Percentiles rank a stretch among this genome's conserved stretches.
phyloP scores from a whole-genome alignment of 2,329 filamentous ascomycete species.

The Aspergillus pseudotamarii region DNA sequence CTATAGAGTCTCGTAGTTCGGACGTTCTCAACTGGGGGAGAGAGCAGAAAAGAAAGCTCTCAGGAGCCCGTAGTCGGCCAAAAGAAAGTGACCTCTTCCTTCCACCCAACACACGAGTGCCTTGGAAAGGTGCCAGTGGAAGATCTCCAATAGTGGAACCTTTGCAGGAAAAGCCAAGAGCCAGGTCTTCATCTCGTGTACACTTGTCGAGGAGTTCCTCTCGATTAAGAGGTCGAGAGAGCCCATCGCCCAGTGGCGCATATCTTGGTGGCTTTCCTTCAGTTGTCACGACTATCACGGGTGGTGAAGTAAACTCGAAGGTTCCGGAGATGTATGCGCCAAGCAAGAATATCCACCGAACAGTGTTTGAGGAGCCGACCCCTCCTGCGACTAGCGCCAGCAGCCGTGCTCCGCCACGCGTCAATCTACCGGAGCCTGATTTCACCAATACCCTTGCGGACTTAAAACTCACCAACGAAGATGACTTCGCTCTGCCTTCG shows the following conservation, averaged over 20 bases:
- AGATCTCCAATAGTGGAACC: conserved; percentile 66
- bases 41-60: conserved; percentile 40
- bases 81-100: conserved; percentile 37
- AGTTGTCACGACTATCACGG: conserved; percentile 38
- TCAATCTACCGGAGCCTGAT: conserved; percentile 29
- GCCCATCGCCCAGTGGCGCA: conserved; percentile 29
- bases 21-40: conserved; percentile 37
- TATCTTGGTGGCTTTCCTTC: conserved; percentile 30
- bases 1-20: conserved; percentile 30
- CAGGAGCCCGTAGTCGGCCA: conserved; percentile 35
- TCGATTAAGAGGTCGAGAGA: conserved; percentile 34
- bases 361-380: conserved; percentile 14
- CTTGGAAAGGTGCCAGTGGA: conserved; percentile 75
- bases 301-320: conserved; percentile 25
- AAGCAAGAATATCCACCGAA: conserved; percentile 39
- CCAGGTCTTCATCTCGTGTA: conserved; percentile 59
- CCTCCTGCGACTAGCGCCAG: conserved; percentile 15
- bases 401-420: conserved; percentile 23
- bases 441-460: conserved; percentile 36
- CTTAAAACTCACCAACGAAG: conserved; percentile 39
- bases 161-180: conserved; percentile 62
- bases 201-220: conserved; percentile 23
- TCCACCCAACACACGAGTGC: conserved; percentile 50
- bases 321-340: conserved; percentile 13
- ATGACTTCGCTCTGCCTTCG: conserved; percentile 51